Conservation (phyloP, 495 filamentous ascomycete species). For the Durotheca rogersii region DNA sequence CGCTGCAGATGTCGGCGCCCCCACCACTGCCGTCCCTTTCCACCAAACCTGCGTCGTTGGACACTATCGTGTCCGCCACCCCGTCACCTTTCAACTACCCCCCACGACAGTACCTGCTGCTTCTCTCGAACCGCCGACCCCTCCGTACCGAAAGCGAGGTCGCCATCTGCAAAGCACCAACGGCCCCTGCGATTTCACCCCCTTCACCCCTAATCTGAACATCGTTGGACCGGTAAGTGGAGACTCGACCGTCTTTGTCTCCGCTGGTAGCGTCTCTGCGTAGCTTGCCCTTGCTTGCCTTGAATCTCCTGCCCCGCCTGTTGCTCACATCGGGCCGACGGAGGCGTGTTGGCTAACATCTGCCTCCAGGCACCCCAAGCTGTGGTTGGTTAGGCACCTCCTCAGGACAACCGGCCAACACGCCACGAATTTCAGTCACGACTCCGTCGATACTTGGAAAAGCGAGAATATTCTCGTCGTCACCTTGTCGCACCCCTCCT, state of each 20-base stretch:
- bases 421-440: background rate
- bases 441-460: background rate
- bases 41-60: background rate
- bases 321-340: background rate
- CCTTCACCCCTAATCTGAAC: background rate
- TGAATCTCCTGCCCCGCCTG: background rate
- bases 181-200: background rate
- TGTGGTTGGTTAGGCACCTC: slow-evolving; percentile 20
- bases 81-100: slow-evolving; percentile 19
- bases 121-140: background rate
- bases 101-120: background rate
- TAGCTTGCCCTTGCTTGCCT: background rate
- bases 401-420: background rate
- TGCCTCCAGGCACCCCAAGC: background rate
- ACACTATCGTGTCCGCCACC: slow-evolving; percentile 4
- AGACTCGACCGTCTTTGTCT: background rate
- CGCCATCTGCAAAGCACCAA: background rate
- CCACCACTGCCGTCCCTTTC: background rate
- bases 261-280: no score
- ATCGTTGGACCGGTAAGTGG: slow-evolving; percentile 4
- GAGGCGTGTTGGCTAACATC: slow-evolving; percentile 3
- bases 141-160: slow-evolving; percentile 10
- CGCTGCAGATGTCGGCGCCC: slow-evolving; percentile 1
- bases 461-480: background rate
- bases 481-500: background rate